phyloP scores from a whole-genome alignment of 345 rosid genomes.

The Syzygium aqueum region DNA sequence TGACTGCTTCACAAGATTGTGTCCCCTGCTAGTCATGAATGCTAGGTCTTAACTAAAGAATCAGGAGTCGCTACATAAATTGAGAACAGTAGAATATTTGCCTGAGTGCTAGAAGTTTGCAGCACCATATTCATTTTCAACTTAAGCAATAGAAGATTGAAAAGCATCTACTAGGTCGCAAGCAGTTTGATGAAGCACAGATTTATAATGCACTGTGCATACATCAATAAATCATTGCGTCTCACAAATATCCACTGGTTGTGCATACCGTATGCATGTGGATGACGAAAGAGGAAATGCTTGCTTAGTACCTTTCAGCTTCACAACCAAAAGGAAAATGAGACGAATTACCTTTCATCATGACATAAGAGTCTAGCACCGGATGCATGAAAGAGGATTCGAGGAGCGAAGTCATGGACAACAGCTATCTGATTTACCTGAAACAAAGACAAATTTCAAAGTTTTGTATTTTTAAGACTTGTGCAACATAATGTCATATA shows the following conservation, averaged over 20 bases:
- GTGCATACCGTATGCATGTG: neutral
- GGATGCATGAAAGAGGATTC: constrained; percentile 3
- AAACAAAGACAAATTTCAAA: neutral
- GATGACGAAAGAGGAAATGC: neutral
- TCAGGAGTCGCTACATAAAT: neutral
- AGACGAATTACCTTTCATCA: neutral
- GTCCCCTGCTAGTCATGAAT: neutral
- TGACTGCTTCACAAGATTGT: neutral
- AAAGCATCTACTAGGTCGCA: neutral
- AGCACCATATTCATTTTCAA: neutral
- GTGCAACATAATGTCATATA: neutral
- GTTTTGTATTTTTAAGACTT: neutral
- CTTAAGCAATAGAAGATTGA: neutral
- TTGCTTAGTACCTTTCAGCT: neutral
- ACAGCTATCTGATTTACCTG: neutral
- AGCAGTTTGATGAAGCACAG: neutral
- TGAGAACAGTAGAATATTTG: neutral
- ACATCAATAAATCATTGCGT: neutral
- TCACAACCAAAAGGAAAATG: neutral
- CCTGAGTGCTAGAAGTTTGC: neutral
- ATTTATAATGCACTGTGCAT: neutral
- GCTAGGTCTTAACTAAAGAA: neutral
- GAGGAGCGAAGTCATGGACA: neutral
- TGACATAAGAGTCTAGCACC: constrained; percentile 1
- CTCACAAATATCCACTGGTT: neutral